Conservation (phyloP, 345 rosid genomes). For the Populus euphratica region DNA sequence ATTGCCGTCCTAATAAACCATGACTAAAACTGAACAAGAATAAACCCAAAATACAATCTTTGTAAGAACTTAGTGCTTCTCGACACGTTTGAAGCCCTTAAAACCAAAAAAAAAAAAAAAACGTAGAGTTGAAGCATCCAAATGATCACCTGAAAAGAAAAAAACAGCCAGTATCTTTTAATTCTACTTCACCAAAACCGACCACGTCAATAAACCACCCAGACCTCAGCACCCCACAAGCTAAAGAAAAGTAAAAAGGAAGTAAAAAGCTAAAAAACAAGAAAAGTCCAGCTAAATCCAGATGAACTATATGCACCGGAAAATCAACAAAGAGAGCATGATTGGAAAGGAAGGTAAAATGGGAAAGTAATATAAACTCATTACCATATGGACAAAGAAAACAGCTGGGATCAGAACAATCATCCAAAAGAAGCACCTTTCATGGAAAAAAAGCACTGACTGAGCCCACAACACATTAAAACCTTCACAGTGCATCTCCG, state of each 20-base stretch:
- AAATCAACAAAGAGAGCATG: slow-evolving; percentile 14
- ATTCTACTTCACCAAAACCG: slow-evolving; percentile 1
- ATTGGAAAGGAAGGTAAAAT: slow-evolving; percentile 26
- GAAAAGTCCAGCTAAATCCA: slow-evolving; percentile 15
- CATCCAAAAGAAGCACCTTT: slow-evolving; percentile 42
- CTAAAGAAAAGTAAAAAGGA: slow-evolving; percentile 6
- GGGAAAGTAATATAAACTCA: slow-evolving; percentile 26
- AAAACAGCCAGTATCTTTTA: slow-evolving; percentile 1
- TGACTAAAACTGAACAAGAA: not conserved
- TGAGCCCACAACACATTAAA: slow-evolving; percentile 57
- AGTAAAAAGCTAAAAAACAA: slow-evolving; percentile 1
- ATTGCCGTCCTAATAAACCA: not conserved
- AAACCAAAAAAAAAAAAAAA: not conserved
- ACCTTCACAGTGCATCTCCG: slow-evolving; percentile 36
- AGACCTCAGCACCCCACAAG: not conserved
- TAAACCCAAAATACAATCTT: not conserved
- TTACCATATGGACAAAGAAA: slow-evolving; percentile 21
- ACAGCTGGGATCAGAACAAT: slow-evolving; percentile 27
- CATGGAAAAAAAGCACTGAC: slow-evolving; percentile 35
- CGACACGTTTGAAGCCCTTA: not conserved
- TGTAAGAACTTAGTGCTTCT: not conserved
- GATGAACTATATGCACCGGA: slow-evolving; percentile 16
- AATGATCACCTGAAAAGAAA: not conserved
- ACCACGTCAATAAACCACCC: not conserved
- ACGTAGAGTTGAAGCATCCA: not conserved